Base-by-base conservation (phyloP, 176 grass and related monocot species). In the Oryza glaberrima region DNA sequence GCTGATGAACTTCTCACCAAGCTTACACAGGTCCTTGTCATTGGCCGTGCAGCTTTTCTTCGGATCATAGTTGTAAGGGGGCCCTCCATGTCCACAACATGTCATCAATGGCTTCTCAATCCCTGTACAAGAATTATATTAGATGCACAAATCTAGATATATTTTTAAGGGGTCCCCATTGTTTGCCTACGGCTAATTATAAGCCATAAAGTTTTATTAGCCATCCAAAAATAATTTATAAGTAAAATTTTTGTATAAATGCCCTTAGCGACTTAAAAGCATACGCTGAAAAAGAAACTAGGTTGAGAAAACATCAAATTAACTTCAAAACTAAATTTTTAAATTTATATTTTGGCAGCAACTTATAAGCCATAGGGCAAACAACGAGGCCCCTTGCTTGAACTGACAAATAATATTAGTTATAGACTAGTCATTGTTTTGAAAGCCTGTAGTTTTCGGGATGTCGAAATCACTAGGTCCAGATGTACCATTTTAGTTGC, bases 71-170 rank as follows among this genome's bases (percentile, higher is more conserved):
- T 97, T 97, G 86, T 97, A 97, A 40, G 95, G 92, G 52, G 95
- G 88, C 0, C 95, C 95, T 40, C 95, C 92, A 54, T 94, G 81
- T 26, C 95, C 95, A 0, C 95, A 97, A 9, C 95, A 97, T 65
- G 87, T 84, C 95, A 93, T 94, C 75, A 91, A 73, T 54, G 90
- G 92, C 36, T 94, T 97, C 69, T 97, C 88, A 81, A 97, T 94
- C 28, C 88, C 94, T 94, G 28, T 14, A 13, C 3, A 63, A n/a
- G 23, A 48, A 26, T 17, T 17, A 20, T 4, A 46, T 58, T 54
- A 86, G n/a, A 7, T 77, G 52, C 35, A 35, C 35, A 81, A 36
- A 8, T 11, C 0, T 38, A 67, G 70, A 49, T 2, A 65, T 63
- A 35, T 7, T 51, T 70, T 38, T 45, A 22, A 65, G 41, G 30